Conservation (phyloP, 192 early-diverging fungal genomes). For the Podila epicladia region DNA sequence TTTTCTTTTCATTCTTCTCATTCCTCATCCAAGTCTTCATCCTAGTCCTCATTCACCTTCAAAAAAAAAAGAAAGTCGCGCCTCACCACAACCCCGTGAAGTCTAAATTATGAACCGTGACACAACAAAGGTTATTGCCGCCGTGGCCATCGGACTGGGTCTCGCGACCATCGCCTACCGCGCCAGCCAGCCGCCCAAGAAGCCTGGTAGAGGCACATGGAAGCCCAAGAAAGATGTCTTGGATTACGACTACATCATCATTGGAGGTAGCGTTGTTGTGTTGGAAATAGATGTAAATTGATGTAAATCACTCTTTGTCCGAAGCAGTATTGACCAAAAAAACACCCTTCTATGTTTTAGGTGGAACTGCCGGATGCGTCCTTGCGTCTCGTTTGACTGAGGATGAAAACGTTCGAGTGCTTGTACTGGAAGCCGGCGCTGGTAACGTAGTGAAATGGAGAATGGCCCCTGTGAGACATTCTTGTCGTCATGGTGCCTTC, state of each 20-base stretch:
- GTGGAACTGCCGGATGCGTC: conserved; percentile 27
- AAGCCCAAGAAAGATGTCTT: conserved; percentile 3
- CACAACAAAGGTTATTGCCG: background rate
- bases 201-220: conserved; percentile 15
- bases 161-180: conserved; percentile 12
- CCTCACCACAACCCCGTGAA: background rate
- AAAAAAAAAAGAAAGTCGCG: too few relatives aligned
- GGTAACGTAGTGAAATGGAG: background rate
- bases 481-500: background rate
- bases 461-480: background rate
- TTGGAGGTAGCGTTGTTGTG: conserved; percentile 4
- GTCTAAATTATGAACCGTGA: conserved; percentile 3
- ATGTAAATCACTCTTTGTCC: too few relatives aligned
- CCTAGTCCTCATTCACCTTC: too few relatives aligned
- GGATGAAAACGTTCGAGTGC: conserved; percentile 12
- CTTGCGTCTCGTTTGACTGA: conserved; percentile 18
- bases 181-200: background rate
- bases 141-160: conserved; percentile 4
- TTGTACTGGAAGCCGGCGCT: conserved; percentile 28
- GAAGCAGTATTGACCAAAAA: too few relatives aligned
- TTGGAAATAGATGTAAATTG: too few relatives aligned
- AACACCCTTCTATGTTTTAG: background rate
- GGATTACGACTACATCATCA: conserved; percentile 23
- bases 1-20: too few relatives aligned
- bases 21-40: too few relatives aligned